Conservation (phyloP, 192 early-diverging fungal genomes). For the Phycomyces nitens region DNA sequence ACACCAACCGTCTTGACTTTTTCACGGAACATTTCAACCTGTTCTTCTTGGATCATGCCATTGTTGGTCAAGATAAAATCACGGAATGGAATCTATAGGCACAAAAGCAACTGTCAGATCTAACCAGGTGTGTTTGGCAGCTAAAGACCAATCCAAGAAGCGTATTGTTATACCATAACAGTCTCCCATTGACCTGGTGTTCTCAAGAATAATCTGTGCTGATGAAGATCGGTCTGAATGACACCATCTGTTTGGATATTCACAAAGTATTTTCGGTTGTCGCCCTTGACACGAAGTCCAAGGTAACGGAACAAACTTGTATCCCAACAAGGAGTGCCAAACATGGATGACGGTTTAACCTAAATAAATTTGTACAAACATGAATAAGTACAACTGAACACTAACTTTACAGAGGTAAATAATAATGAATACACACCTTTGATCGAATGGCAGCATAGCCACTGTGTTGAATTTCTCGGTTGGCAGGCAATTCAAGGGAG, state of each 20-base stretch:
- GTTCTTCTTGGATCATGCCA: slow-evolving; percentile 80
- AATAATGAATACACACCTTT: slow-evolving; percentile 42
- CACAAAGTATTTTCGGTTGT: slow-evolving; percentile 86
- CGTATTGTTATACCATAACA: slow-evolving; percentile 57
- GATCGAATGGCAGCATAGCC: slow-evolving; percentile 92
- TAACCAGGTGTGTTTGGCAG: background rate
- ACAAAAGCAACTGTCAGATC: background rate
- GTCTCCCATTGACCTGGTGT: slow-evolving; percentile 92
- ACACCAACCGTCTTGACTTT: slow-evolving; percentile 89
- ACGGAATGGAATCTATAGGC: slow-evolving; percentile 78
- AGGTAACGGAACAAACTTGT: slow-evolving; percentile 83
- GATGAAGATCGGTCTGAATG: slow-evolving; percentile 83
- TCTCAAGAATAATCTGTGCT: slow-evolving; percentile 86
- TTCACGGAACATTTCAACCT: slow-evolving; percentile 80
- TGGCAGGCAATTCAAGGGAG: slow-evolving; percentile 72
- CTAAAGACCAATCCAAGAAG: background rate
- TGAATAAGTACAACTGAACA: background rate
- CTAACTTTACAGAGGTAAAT: background rate
- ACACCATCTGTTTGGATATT: slow-evolving; percentile 87
- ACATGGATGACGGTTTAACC: slow-evolving; percentile 62
- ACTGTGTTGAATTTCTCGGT: slow-evolving; percentile 66
- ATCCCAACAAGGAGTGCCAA: slow-evolving; percentile 80
- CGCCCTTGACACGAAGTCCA: slow-evolving; percentile 74
- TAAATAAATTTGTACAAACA: slow-evolving; percentile 7
- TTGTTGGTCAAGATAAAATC: slow-evolving; percentile 91